Evolutionary conservation across 2,329 filamentous ascomycete species (phyloP), one percentile per base, ranked within the genome.

Genomic region (Aureobasidium namibiae): DNA sequence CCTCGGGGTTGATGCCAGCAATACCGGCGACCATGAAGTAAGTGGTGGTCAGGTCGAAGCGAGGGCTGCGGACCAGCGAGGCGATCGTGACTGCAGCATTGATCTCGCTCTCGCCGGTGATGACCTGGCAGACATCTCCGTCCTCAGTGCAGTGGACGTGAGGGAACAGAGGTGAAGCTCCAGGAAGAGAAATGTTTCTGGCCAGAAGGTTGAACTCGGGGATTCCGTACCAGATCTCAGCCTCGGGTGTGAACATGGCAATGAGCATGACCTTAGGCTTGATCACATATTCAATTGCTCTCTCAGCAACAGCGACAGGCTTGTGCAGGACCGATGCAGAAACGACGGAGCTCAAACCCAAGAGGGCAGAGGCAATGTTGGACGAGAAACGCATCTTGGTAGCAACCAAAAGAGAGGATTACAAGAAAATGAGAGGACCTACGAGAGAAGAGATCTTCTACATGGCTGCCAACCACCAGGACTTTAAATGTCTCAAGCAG

Each of bases 1-100:
- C 73, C 62, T 85, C 81, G 0, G 88, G 88, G 69, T 83, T 90
- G 44, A 89, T 78, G n/a, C 88, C 88, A 1, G 84, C 87, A 62
- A 92, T 90, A 2, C 88, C 88, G 1, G 80, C 83, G 31, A 89
- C 71, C 60, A 91, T 71, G 71, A 90, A 89, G 73, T 91, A 91
- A 1, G 87, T 87, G 49, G 76, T 71, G 1, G 74, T 78, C 13
- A 91, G 77, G 71, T 90, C 79, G 69, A 91, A 89, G 11, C 53
- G 52, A 1, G 75, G 69, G 0, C 83, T 87, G 14, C 85, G 77
- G n/a, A 82, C 75, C 10, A 90, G 75, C 0, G 87, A 82, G 48
- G 31, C 79, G 61, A 88, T 79, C 0, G 85, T 85, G 7, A 80
- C 73, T 0, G 88, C 88, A 0, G 88, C 86, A 68, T 91, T 57